Evolutionary conservation across 2,329 filamentous ascomycete species (phyloP).

Genomic region (Metarhizium album): DNA sequence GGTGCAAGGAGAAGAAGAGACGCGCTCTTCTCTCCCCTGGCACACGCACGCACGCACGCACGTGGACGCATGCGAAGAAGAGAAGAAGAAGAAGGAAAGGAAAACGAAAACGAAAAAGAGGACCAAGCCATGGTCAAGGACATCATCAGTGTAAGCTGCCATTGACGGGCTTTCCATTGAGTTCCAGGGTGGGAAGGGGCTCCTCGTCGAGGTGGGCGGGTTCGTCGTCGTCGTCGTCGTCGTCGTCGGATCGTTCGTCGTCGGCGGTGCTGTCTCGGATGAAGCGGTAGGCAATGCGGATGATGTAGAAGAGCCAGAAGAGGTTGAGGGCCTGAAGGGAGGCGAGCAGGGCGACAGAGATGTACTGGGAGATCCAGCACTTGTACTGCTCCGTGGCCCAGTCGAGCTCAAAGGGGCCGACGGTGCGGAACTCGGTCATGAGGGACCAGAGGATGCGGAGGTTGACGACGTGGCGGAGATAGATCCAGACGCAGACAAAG

Average conservation of each 20-base stretch:
- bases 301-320: constrained; percentile 72
- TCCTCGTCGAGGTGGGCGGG: constrained; percentile 21
- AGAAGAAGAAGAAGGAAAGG: not conserved
- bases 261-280: constrained; percentile 48
- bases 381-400: constrained; percentile 73
- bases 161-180: constrained; percentile 13
- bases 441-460: constrained; percentile 65
- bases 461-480: constrained; percentile 80
- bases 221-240: constrained; percentile 49
- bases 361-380: constrained; percentile 57
- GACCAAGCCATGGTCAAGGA: too few species aligned
- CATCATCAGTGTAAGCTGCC: constrained; percentile 4
- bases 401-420: constrained; percentile 65
- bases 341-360: constrained; percentile 54
- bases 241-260: constrained; percentile 62
- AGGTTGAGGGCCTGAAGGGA: constrained; percentile 65
- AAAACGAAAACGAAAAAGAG: not conserved
- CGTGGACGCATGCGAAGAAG: too few species aligned
- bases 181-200: constrained; percentile 10
- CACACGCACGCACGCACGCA: too few species aligned
- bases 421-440: constrained; percentile 62
- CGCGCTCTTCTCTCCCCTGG: too few species aligned
- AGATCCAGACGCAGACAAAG: constrained; percentile 79
- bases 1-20: too few species aligned
- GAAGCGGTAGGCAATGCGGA: constrained; percentile 64